Evolutionary conservation across 176 grass and related monocot genomes (phyloP).

Genomic region (Luzula sylvatica): DNA sequence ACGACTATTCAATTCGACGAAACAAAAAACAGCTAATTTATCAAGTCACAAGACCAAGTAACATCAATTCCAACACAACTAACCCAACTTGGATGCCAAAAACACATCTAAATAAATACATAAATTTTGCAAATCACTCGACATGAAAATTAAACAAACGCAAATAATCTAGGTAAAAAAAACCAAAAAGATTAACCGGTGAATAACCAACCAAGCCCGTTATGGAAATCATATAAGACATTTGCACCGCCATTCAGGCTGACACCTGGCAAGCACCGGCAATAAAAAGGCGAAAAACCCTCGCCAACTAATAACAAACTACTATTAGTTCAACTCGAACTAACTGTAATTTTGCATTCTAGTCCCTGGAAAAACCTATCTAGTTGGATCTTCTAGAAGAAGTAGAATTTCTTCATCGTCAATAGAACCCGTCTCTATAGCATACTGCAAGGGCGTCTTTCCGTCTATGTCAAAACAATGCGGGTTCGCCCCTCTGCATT

Average conservation of each 20-base stretch:
- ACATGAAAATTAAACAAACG: slow-evolving; percentile 42
- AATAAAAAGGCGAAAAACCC: slow-evolving; percentile 13
- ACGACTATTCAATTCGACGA: slow-evolving; percentile 24
- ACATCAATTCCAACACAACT: slow-evolving; percentile 6
- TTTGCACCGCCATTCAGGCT: slow-evolving; percentile 5
- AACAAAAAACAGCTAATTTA: slow-evolving; percentile 31
- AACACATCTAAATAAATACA: slow-evolving; percentile 48
- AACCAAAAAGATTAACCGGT: slow-evolving; percentile 8
- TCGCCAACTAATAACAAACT: no score
- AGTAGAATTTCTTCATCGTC: slow-evolving; percentile 79
- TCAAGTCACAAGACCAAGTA: neutral
- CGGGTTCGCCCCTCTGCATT: slow-evolving; percentile 69
- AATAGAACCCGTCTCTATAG: slow-evolving; percentile 59
- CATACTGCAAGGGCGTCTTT: slow-evolving; percentile 75
- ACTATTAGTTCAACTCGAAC: slow-evolving; percentile 16
- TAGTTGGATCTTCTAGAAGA: slow-evolving; percentile 73
- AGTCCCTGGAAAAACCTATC: slow-evolving; percentile 30
- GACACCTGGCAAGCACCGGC: slow-evolving; percentile 7
- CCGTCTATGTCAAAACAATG: slow-evolving; percentile 45
- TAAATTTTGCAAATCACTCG: slow-evolving; percentile 59
- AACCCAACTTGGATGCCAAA: slow-evolving; percentile 6
- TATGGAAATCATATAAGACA: slow-evolving; percentile 13
- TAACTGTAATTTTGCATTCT: slow-evolving; percentile 11
- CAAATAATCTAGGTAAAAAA: no score
- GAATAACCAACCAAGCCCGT: slow-evolving; percentile 27